These are phyloP conservation scores for Colletotrichum sp. DNA, from an alignment of 2,329 filamentous ascomycete species.

Conservation along the genomic window DNA sequence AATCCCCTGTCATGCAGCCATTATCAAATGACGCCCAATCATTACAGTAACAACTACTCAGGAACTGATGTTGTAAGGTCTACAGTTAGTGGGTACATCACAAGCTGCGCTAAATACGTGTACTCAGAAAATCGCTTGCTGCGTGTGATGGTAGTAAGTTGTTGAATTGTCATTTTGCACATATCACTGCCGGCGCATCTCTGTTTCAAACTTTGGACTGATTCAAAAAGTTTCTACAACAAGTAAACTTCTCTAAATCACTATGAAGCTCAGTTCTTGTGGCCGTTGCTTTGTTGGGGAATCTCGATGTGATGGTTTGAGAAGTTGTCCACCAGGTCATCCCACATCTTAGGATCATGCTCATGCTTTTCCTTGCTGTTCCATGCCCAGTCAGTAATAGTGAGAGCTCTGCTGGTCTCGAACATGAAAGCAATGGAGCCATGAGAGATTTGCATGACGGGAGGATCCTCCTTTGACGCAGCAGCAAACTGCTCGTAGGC, in stretches of 20 bases:
- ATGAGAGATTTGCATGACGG: slow-evolving; percentile 48
- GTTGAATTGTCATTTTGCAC: background rate
- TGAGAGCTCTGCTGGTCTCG: slow-evolving; percentile 57
- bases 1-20: background rate
- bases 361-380: slow-evolving; percentile 41
- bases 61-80: accelerated
- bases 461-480: slow-evolving; percentile 48
- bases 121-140: background rate
- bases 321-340: slow-evolving; percentile 58
- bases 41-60: background rate
- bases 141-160: background rate
- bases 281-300: background rate
- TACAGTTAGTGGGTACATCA: background rate
- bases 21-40: background rate
- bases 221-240: background rate
- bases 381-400: slow-evolving; percentile 61
- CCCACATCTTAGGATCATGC: slow-evolving; percentile 58
- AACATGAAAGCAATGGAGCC: slow-evolving; percentile 57
- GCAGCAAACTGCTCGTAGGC: slow-evolving; percentile 52
- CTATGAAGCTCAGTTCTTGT: background rate
- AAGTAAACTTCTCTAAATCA: background rate
- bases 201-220: background rate
- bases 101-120: background rate
- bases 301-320: slow-evolving; percentile 26
- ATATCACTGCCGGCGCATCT: background rate